Base-by-base conservation (phyloP, 1,284 basidiomycete species). In the Hortiboletus rubellus region DNA sequence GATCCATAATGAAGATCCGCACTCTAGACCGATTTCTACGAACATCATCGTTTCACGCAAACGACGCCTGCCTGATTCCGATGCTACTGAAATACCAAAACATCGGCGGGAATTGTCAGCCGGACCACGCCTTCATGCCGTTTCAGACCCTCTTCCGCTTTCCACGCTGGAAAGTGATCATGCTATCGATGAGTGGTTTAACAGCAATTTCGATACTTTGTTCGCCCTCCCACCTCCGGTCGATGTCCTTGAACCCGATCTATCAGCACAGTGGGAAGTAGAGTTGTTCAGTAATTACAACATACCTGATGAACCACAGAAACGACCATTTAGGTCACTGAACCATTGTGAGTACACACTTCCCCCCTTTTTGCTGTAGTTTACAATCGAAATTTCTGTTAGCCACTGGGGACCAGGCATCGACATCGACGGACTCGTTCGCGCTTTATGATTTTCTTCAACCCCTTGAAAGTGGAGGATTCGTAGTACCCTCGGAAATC, bases 11-110 rank as follows among this genome's bases (percentile, higher is more conserved):
- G n/a, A n/a, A n/a, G n/a, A n/a, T n/a, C n/a, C n/a, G n/a, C n/a
- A n/a, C n/a, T n/a, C n/a, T n/a, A n/a, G n/a, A n/a, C n/a, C n/a
- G n/a, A n/a, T n/a, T n/a, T n/a, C n/a, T n/a, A n/a, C n/a, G n/a
- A n/a, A n/a, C n/a, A n/a, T n/a, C n/a, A n/a, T n/a, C n/a, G n/a
- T n/a, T n/a, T n/a, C n/a, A n/a, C n/a, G n/a, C 18, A 75, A 76
- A 55, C 72, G 75, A 36, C 64, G 68, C 5, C 45, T 74, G 2
- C 77, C 78, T 0, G 70, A 74, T 41, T 45, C 58, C 9, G 64
- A 67, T 9, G 27, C 27, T 0, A 30, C 54, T 1, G 27, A 48
- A 0, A 7, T 45, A 8, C 46, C 66, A 9, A 76, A 74, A 42
- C 67, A 67, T 7, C 66, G 71, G 1, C 66, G 66, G 22, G 59